Base-by-base conservation (phyloP, 192 early-diverging fungal species). In the Umbelopsis ramanniana region DNA sequence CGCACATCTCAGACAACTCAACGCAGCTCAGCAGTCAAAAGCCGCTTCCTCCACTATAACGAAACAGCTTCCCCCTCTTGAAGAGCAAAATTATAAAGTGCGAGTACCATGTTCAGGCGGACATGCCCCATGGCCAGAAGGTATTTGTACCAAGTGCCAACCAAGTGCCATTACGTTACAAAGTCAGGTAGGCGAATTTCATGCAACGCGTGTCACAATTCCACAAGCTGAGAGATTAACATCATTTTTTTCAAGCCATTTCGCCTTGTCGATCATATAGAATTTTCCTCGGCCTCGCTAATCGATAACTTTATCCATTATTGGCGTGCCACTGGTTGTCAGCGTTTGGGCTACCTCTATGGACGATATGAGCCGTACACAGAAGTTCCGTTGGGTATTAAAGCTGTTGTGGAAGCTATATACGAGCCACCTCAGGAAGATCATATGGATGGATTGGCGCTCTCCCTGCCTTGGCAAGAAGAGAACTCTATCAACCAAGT, bases 131-230 rank as follows among this genome's bases (percentile, higher is more conserved):
- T 99, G 93, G 90, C 97, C 97, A 1, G 91, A 86, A 55, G 94
- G 95, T 35, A 98, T 99, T 75, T 99, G 97, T 84, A 93, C 95
- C 35, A 97, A 97, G 81, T 99, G 97, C 75, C 97, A 99, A 79
- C 97, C 97, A 9, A 90, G 91, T 43, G 91, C 97, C 3, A 88
- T 98, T 40, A 95, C 96, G 2, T 76, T 99, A 50, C 93, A 95
- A 74, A 84, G 85, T 15, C 95, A 96, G 75, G 84, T 84, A 76
- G 55, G 38, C 14, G 10, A 72, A n/a, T 38, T 29, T 47, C 24
- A 11, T 37, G 17, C 14, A 22, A 55, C 35, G 40, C 45, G 4
- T 5, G 24, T 40, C 60, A 37, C n/a, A 1, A 26, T 29, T 68
- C 19, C 50, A 47, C n/a, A 40, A 19, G n/a, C 23, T n/a, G 10